phyloP scores from a whole-genome alignment of 345 rosid genomes.

The Cochlearia excelsa region DNA sequence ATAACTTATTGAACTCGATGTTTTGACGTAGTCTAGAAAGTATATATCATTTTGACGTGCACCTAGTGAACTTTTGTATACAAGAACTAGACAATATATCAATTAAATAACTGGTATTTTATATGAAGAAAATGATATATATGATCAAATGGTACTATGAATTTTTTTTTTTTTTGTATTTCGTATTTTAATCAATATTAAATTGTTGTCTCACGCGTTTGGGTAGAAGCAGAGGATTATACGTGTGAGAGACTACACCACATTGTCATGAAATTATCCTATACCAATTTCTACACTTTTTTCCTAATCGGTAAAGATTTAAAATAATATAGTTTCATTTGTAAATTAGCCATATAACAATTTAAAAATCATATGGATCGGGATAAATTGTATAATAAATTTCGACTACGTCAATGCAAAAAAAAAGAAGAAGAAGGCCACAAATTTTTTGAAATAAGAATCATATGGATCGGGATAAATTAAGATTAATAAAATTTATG shows the following conservation, averaged over 20 bases:
- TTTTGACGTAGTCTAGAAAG: conserved; percentile 18
- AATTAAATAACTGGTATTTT: not conserved
- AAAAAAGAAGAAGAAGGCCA: too few species aligned
- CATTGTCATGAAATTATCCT: conserved; percentile 7
- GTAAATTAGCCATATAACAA: too few species aligned
- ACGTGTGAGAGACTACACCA: conserved; percentile 25
- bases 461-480: too few species aligned
- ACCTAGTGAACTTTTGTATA: conserved; percentile 17
- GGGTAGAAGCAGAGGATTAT: not conserved
- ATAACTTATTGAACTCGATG: not conserved
- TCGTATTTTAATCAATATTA: too few species aligned
- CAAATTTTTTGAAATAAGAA: too few species aligned
- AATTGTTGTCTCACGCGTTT: conserved; percentile 25
- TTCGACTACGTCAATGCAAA: too few species aligned
- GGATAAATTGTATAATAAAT: too few species aligned
- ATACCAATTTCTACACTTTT: not conserved
- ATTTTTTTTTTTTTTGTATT: too few species aligned
- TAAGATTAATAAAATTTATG: too few species aligned
- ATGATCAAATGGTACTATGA: too few species aligned
- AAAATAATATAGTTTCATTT: too few species aligned
- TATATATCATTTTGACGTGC: conserved; percentile 18
- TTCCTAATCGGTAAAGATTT: not conserved
- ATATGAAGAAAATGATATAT: not conserved
- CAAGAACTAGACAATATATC: conserved; percentile 17
- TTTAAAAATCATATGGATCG: too few species aligned